Conservation (phyloP, 2,329 filamentous ascomycete species). For the Aspergillus sp. region DNA sequence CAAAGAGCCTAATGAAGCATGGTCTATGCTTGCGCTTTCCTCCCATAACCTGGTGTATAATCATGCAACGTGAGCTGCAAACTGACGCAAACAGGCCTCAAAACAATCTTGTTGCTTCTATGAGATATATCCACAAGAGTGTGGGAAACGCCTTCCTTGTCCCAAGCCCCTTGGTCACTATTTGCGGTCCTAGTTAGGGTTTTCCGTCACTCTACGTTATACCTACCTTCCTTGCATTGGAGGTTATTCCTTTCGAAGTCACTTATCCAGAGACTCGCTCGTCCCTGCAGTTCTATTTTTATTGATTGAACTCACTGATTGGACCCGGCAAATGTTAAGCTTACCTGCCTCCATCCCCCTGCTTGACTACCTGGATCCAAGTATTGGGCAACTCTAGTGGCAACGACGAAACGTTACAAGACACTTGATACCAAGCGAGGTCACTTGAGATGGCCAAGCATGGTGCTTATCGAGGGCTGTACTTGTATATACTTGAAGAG, state of each 20-base stretch:
- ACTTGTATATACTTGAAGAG: not conserved
- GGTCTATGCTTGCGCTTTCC: not conserved
- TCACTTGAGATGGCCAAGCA: not conserved
- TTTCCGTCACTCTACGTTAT: not conserved
- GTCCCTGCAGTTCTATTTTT: no score
- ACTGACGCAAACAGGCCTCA: not conserved
- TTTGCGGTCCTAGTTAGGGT: not conserved
- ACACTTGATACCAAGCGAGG: not conserved
- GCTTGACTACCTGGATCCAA: no score
- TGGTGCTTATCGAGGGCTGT: not conserved
- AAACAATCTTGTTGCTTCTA: not conserved
- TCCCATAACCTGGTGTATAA: not conserved
- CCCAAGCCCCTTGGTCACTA: not conserved
- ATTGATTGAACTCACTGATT: no score
- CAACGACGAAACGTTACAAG: not conserved
- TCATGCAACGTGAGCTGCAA: not conserved
- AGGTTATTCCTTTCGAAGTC: no score
- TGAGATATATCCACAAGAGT: not conserved
- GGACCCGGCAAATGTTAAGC: no score
- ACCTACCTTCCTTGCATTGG: no score
- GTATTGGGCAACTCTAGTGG: not conserved
- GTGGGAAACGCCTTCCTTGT: not conserved
- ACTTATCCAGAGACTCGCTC: no score
- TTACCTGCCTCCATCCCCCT: no score
- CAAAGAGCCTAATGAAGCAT: not conserved